Conservation (phyloP, 306 rosid species). For the Arachis stenosperma region DNA sequence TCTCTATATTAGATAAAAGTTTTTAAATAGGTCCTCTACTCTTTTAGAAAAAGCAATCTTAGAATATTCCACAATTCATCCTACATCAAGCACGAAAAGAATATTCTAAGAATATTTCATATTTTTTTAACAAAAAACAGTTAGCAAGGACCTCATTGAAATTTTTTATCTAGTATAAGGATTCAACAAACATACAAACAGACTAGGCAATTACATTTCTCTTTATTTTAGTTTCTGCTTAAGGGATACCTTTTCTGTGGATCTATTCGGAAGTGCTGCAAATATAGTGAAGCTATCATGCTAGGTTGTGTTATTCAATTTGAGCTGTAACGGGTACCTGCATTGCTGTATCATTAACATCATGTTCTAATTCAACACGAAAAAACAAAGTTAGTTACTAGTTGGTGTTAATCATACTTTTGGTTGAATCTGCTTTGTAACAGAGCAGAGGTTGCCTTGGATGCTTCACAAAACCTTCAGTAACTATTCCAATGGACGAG, state of each 20-base stretch:
- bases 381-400: conserved; percentile 24
- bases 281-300: not conserved
- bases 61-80: too few relatives aligned
- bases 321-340: not conserved
- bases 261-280: conserved; percentile 6
- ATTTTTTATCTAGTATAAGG: too few relatives aligned
- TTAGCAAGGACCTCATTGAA: too few relatives aligned
- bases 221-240: not conserved
- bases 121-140: too few relatives aligned
- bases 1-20: too few relatives aligned
- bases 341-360: not conserved
- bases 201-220: conserved; percentile 5
- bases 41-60: too few relatives aligned
- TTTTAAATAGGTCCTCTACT: too few relatives aligned
- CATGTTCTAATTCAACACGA: not conserved
- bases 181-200: not conserved
- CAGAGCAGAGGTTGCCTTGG: conserved; percentile 90
- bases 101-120: too few relatives aligned
- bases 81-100: too few relatives aligned
- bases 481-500: conserved; percentile 49
- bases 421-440: conserved; percentile 56
- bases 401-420: conserved; percentile 49
- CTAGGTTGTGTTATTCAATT: conserved; percentile 13
- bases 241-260: not conserved
- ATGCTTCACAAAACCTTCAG: conserved; percentile 50